Evolutionary conservation across 805 yeast species (phyloP), one percentile per base, ranked within the genome.

Genomic region (Wickerhamiella occidentalis): DNA sequence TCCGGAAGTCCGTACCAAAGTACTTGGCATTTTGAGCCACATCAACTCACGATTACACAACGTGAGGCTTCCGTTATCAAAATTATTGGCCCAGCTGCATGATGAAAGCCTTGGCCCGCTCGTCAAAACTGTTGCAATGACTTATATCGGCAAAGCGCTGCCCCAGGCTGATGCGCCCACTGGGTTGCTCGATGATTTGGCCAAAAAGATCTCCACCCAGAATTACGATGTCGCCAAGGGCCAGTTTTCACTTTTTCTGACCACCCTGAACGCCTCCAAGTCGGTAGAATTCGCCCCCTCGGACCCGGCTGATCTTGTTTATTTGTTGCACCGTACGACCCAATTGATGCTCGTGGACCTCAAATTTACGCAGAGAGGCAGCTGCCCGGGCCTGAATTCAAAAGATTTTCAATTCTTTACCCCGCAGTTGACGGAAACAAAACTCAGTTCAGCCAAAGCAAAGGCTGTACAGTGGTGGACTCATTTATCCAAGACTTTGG

Each of bases 81-180:
- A 79, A 40, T 68, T 88, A 36, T 52, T 87, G 22, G 65, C 68
- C 1, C 95, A 86, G 61, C 83, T 78, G 4, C 72, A 76, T 54
- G 49, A 51, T 2, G 85, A 87, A 25, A 50, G 29, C 17, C 46
- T 33, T 7, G n/a, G 28, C 17, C 23, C 43, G 23, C 41, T 42
- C 15, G 41, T 42, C 40, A 42, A 42, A 26, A 25, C 33, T 12
- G 51, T 48, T 15, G 59, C 55, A 18, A 67, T 85, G 50, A 59
- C 84, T 37, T 80, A 85, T 54, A 69, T 81, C 0, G 75, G 88
- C 1, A 78, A 76, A 61, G 90, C 85, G 7, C 61, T 85, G 3
- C 59, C 80, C 33, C 58, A 80, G 0, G 81, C 85, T 0, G 26
- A 23, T 23, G 26, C 5, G 5, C 50, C 61, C 3, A 62, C 79